Evolutionary conservation across 805 yeast species (phyloP).

Genomic region (Teunomyces kruisii): DNA sequence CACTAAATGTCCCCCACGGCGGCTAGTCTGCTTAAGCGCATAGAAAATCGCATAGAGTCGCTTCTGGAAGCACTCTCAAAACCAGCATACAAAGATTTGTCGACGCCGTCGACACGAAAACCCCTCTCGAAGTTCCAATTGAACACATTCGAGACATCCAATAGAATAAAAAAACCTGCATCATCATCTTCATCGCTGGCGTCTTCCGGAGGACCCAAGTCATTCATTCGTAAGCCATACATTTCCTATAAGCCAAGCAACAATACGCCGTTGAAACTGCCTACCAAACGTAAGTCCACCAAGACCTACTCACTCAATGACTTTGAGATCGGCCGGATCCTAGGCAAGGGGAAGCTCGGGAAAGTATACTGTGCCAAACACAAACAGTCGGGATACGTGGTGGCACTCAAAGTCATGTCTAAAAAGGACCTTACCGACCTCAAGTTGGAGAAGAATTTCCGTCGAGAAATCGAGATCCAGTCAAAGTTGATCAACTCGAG

Average conservation of each 20-base stretch:
- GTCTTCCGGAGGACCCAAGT: background rate
- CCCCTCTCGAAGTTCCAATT: conserved; percentile 16
- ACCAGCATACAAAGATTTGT: background rate
- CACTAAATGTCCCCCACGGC: conserved; percentile 8
- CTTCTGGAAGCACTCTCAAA: conserved; percentile 10
- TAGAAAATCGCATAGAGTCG: conserved; percentile 21
- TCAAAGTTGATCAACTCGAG: conserved; percentile 74
- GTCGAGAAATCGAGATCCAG: conserved; percentile 91
- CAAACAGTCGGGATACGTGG: conserved; percentile 68
- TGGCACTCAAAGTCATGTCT: conserved; percentile 91
- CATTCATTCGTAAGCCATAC: background rate
- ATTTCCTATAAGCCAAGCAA: background rate
- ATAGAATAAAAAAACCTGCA: background rate
- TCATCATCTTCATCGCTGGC: conserved; percentile 1
- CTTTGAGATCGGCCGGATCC: conserved; percentile 81
- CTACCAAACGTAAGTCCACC: conserved; percentile 2
- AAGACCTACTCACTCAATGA: conserved; percentile 44
- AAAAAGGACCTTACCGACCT: conserved; percentile 73
- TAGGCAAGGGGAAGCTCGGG: conserved; percentile 95
- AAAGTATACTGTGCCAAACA: conserved; percentile 87
- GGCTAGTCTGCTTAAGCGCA: conserved; percentile 17
- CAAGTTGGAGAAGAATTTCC: conserved; percentile 80
- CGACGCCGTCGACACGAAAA: conserved; percentile 7
- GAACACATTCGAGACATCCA: conserved; percentile 11
- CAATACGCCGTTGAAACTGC: conserved; percentile 2